Evolutionary conservation across 2,329 filamentous ascomycete genomes (phyloP).

Genomic region (Fusarium tuaranense): DNA sequence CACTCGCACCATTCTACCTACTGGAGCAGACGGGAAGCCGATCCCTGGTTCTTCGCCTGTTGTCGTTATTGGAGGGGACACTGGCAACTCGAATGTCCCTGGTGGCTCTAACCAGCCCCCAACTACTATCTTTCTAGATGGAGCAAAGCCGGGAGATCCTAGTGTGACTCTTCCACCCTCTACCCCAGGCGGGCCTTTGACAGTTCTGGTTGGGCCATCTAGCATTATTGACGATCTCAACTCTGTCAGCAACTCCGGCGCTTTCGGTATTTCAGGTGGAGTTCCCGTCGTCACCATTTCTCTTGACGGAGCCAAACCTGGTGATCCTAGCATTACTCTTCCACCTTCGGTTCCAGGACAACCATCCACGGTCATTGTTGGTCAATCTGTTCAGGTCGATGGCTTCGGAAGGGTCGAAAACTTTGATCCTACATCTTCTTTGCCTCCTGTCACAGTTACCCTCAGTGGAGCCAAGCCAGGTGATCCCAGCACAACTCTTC

Average conservation of each 20-base stretch:
- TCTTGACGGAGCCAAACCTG: not conserved
- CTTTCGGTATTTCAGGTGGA: not conserved
- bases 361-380: not conserved
- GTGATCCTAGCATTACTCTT: not conserved
- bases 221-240: not conserved
- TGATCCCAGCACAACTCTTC: not conserved
- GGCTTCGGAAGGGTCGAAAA: not conserved
- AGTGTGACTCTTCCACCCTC: not conserved
- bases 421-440: not conserved
- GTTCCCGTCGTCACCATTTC: not conserved
- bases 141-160: not conserved
- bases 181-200: not conserved
- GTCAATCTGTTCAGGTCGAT: not conserved
- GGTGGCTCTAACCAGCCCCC: not conserved
- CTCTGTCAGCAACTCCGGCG: not conserved
- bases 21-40: slow-evolving; percentile 29
- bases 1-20: slow-evolving; percentile 30
- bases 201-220: not conserved
- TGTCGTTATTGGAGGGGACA: not conserved
- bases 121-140: not conserved
- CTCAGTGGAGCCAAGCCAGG: not conserved
- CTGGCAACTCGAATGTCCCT: not conserved
- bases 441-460: not conserved
- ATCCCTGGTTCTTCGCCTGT: slow-evolving; percentile 17
- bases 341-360: not conserved